Conservation (phyloP, 805 yeast species). For the Kazachstania viticola region DNA sequence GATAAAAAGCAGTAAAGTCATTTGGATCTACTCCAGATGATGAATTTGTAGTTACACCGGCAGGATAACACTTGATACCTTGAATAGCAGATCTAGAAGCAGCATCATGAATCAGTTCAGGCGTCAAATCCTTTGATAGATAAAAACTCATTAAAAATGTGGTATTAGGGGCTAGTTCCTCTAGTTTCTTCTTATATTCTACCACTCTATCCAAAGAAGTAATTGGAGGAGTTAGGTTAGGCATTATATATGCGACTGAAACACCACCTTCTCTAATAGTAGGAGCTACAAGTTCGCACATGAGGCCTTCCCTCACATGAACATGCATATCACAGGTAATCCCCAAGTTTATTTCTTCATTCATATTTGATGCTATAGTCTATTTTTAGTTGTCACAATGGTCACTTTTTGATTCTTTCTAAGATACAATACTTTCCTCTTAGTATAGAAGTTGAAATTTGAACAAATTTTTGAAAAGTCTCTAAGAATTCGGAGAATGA, state of each 20-base stretch:
- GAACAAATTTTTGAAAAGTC: too few relatives aligned
- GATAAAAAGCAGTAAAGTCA: conserved; percentile 80
- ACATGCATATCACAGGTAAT: conserved; percentile 88
- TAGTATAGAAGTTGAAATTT: too few relatives aligned
- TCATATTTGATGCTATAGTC: too few relatives aligned
- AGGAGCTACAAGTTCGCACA: conserved; percentile 89
- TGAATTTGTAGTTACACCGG: conserved; percentile 98
- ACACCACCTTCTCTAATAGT: conserved; percentile 85
- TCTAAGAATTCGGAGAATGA: too few relatives aligned
- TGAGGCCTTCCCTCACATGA: conserved; percentile 84
- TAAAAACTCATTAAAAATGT: conserved; percentile 89
- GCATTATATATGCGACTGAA: conserved; percentile 90
- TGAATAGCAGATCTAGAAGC: conserved; percentile 54
- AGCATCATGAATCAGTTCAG: conserved; percentile 73
- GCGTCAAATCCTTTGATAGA: conserved; percentile 66
- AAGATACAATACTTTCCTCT: too few relatives aligned
- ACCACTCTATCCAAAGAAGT: conserved; percentile 63
- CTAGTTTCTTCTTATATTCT: conserved; percentile 54
- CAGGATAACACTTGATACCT: conserved; percentile 96
- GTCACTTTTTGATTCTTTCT: too few relatives aligned
- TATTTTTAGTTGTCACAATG: too few relatives aligned
- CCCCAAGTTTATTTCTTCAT: conserved; percentile 32
- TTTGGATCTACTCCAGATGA: conserved; percentile 86
- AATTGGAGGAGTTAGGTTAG: conserved; percentile 87
- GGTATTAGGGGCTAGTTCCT: conserved; percentile 63